Conservation (phyloP, 768 basidiomycete genomes). For the Panaeolus cyanescens region DNA sequence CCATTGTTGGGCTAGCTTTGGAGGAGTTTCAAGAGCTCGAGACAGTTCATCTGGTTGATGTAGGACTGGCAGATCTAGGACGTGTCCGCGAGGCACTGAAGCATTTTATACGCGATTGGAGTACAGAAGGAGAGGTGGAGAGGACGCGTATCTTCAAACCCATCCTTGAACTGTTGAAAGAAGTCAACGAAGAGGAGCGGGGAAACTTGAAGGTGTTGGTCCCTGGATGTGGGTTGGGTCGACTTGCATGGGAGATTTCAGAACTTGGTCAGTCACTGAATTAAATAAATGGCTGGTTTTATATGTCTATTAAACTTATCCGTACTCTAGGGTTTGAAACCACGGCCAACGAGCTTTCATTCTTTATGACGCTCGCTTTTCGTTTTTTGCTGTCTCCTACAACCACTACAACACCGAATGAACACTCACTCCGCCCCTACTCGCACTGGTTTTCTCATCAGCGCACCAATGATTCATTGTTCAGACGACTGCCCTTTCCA, state of each 20-base stretch:
- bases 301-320: not conserved
- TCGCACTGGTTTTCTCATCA: constrained; percentile 76
- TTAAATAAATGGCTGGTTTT: not conserved
- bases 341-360: constrained; percentile 64
- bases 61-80: constrained; percentile 39
- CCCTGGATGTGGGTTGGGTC: constrained; percentile 64
- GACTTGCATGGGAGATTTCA: constrained; percentile 71
- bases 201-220: constrained; percentile 49
- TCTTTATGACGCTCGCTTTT: constrained; percentile 64
- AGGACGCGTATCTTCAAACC: constrained; percentile 58
- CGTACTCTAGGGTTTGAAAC: constrained; percentile 48
- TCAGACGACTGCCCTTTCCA: constrained; percentile 58
- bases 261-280: constrained; percentile 45
- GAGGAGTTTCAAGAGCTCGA: constrained; percentile 22
- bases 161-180: constrained; percentile 49
- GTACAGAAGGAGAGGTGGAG: constrained; percentile 54
- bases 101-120: constrained; percentile 76
- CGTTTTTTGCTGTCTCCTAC: constrained; percentile 56
- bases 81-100: constrained; percentile 62
- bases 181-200: constrained; percentile 29
- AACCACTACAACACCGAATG: constrained; percentile 37
- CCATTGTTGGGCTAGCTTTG: constrained; percentile 38
- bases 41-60: constrained; percentile 8
- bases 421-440: constrained; percentile 62
- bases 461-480: constrained; percentile 45